Base-by-base conservation (phyloP, 495 filamentous ascomycete species). In the Tuber umbilicatum region DNA sequence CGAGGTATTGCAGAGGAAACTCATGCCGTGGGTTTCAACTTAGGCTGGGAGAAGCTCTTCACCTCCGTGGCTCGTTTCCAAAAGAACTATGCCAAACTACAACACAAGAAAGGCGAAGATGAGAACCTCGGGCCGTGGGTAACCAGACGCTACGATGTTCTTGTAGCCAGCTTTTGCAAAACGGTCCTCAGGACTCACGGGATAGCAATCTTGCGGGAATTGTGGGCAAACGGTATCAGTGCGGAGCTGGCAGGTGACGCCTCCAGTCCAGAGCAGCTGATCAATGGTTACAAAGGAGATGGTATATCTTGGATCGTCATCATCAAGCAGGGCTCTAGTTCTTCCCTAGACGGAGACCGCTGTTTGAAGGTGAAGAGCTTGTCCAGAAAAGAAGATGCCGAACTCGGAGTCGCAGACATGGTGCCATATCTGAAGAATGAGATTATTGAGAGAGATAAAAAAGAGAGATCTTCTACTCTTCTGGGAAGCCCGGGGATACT, bases 21-120 rank as follows among this genome's bases (percentile, higher is more conserved):
- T 64, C 93, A 94, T 79, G 94, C 92, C 16, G 95, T 98, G 50
- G 95, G 95, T 4, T 96, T 97, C 81, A 94, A 94, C 78, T 85
- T 99, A 47, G 92, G 92, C 39, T 97, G 93, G 89, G 94, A 97
- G 78, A 89, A 91, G 76, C 86, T 94, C 19, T 88, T 89, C 73
- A 86, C 86, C 9, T 86, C 88, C 60, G 90, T 94, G 90, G 81
- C 87, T 73, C 84, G 90, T 75, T 82, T 80, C 42, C 81, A 82
- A 55, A 77, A 75, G 40, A 74, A 74, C 39, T 76, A 76, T 39
- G 73, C 74, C 23, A 80, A 74, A 68, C 71, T 68, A 19, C 78
- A 77, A n/a, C 72, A 45, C 31, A 81, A 74, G 50, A 81, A 69
- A 45, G 72, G 76, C 23, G 85, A 88, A 76, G 73, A 76, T 27